Conservation (phyloP, 2,329 filamentous ascomycete species). For the Ilyonectria mors-panacis region DNA sequence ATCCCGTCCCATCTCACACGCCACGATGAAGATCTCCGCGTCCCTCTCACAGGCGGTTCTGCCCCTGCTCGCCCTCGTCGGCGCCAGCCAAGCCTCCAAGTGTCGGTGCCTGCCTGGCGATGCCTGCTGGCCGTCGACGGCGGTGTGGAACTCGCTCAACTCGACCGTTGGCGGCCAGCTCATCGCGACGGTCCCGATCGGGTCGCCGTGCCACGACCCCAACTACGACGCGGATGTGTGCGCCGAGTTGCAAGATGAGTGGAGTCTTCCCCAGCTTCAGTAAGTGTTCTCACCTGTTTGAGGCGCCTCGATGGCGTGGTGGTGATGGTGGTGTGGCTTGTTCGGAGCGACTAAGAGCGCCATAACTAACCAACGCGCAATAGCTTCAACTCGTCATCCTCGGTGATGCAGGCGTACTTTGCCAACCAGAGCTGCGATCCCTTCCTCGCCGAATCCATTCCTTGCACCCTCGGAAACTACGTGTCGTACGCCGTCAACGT, state of each 20-base stretch:
- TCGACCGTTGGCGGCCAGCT: conserved; percentile 64
- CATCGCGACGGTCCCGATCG: conserved; percentile 66
- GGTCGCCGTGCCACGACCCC: conserved; percentile 64
- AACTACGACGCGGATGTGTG: conserved; percentile 63
- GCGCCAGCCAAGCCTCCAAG: conserved; percentile 29
- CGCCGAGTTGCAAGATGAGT: conserved; percentile 56
- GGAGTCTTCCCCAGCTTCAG: conserved; percentile 63
- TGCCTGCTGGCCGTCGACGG: conserved; percentile 64
- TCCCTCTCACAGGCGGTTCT: conserved; percentile 30
- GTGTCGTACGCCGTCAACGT: conserved; percentile 58
- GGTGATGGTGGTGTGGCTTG: background rate
- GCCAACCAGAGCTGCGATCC: conserved; percentile 59
- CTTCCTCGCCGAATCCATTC: conserved; percentile 49
- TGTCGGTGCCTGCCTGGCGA: conserved; percentile 68
- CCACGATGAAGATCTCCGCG: conserved; percentile 36
- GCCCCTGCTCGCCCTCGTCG: conserved; percentile 31
- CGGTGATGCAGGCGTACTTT: conserved; percentile 55
- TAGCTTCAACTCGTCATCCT: conserved; percentile 44
- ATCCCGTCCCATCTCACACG: background rate
- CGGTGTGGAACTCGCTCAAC: conserved; percentile 66
- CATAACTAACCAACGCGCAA: conserved; percentile 6
- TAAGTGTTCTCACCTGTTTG: conserved; percentile 46
- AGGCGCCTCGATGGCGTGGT: background rate
- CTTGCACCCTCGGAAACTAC: conserved; percentile 63
- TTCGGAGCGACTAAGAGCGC: background rate